A percentile compares a stretch with the other conserved stretches of the same genome.
phyloP scores from a whole-genome alignment of 2,329 filamentous ascomycete species.

The Rosellinia necatrix region DNA sequence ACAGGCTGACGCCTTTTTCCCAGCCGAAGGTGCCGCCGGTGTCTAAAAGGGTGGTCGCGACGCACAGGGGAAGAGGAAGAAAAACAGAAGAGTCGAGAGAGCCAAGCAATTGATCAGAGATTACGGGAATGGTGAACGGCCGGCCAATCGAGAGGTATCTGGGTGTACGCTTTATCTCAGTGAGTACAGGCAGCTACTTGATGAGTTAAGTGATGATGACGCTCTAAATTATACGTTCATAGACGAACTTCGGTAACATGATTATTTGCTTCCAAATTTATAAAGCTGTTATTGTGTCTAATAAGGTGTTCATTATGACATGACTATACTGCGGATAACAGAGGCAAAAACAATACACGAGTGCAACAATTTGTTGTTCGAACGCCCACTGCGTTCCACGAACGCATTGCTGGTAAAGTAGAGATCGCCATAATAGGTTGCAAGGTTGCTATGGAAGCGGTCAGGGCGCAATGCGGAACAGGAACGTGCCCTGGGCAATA shows the following conservation, averaged over 20 bases:
- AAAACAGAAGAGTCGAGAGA: no score
- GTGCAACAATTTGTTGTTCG: neutral
- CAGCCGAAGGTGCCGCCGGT: no score
- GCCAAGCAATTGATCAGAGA: no score
- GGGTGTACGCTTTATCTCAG: neutral
- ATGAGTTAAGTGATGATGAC: neutral
- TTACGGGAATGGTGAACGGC: no score
- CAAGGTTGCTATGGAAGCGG: neutral
- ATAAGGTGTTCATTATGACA: neutral
- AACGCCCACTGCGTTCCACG: neutral
- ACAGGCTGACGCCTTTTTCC: no score
- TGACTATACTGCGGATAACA: neutral
- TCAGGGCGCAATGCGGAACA: neutral
- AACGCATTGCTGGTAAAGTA: neutral
- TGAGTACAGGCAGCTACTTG: conserved; percentile 1
- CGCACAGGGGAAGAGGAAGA: no score
- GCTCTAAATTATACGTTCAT: neutral
- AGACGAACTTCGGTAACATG: neutral
- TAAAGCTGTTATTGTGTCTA: neutral
- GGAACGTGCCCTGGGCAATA: neutral
- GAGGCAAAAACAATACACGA: neutral
- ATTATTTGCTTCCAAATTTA: neutral
- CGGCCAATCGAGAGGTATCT: no score
- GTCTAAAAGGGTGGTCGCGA: no score
- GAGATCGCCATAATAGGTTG: neutral